Evolutionary conservation across 2,329 filamentous ascomycete species (phyloP), one percentile per base, ranked within the genome.

Genomic region (Sporothrix inflata): DNA sequence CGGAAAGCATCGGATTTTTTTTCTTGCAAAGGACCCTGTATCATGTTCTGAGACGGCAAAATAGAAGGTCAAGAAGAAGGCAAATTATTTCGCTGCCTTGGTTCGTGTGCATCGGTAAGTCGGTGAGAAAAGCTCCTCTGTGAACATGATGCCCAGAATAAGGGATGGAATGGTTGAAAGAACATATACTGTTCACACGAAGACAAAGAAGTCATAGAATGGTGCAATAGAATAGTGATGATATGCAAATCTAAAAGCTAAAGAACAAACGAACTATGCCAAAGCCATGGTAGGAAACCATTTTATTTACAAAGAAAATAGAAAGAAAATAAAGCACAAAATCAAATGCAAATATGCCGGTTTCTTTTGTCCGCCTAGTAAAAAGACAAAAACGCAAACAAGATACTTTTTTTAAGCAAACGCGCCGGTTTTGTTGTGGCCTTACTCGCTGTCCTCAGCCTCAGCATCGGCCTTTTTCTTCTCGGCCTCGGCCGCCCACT

Each of bases 401-500:
- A 68, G 45, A n/a, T 34, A 40, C 38, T 47, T 14, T 34, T 49
- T 49, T 69, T 45, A 57, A 38, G 38, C 24, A 57, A 51, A 51
- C 24, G 47, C 24, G 65, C 45, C 45, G 9, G 9, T 3, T 27
- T 30, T 16, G 14, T 47, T 30, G 38, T 47, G 16, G 16, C 21
- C 40, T 72, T 74, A 75, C 49, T 75, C 73, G 72, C 78, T 76
- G 49, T 77, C 78, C 7, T 72, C 70, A 7, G 57, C 73, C 24
- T 76, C 79, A 19, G 72, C 78, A 70, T 77, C 76, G 3, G 49
- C 77, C 74, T 81, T 79, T 75, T 76, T 81, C 75, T 82, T 83
- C 73, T 81, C 82, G 71, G 79, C 82, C 72, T 82, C 80, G 74
- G 86, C 88, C 53, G 91, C 90, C 86, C 91, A 95, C 78, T 91